Conservation (phyloP, 2,329 filamentous ascomycete genomes). For the Pseudogymnoascus sp. region DNA sequence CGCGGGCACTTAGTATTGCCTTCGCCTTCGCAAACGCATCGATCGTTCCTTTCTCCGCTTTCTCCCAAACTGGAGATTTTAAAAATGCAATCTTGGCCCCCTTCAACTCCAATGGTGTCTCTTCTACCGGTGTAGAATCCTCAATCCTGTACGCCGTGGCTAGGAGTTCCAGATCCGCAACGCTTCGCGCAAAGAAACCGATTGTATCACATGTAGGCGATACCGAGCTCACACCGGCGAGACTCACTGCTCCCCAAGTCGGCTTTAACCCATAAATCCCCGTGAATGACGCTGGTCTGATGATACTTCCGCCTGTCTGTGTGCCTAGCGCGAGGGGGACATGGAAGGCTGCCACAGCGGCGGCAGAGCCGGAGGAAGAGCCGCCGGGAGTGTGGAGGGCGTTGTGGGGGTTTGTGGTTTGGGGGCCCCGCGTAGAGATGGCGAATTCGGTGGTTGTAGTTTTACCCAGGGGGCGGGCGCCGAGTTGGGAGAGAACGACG, state of each 20-base stretch:
- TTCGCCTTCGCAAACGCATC: conserved; percentile 36
- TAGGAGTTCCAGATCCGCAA: conserved; percentile 51
- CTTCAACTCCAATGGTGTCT: conserved; percentile 29
- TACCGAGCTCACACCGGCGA: conserved; percentile 53
- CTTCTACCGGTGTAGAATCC: conserved; percentile 37
- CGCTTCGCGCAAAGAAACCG: conserved; percentile 49
- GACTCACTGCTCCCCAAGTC: conserved; percentile 54
- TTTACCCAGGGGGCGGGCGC: conserved; percentile 51
- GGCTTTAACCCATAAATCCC: conserved; percentile 59
- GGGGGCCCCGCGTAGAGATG: conserved; percentile 43
- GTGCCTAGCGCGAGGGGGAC: conserved; percentile 53
- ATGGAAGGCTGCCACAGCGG: conserved; percentile 58
- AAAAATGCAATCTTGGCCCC: conserved; percentile 47
- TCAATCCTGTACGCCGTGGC: conserved; percentile 44
- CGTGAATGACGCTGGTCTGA: conserved; percentile 57
- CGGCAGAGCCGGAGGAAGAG: conserved; percentile 58
- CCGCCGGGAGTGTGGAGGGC: conserved; percentile 51
- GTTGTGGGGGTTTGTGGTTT: conserved; percentile 50
- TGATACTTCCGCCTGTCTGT: conserved; percentile 56
- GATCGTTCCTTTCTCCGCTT: conserved; percentile 37
- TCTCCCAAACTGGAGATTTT: conserved; percentile 44
- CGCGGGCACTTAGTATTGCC: conserved; percentile 35
- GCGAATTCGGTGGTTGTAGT: conserved; percentile 59
- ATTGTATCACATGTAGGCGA: conserved; percentile 53
- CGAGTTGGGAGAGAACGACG: conserved; percentile 43